Conservation (phyloP, 768 basidiomycete genomes). For the Leucosporidium creatinivorum region DNA sequence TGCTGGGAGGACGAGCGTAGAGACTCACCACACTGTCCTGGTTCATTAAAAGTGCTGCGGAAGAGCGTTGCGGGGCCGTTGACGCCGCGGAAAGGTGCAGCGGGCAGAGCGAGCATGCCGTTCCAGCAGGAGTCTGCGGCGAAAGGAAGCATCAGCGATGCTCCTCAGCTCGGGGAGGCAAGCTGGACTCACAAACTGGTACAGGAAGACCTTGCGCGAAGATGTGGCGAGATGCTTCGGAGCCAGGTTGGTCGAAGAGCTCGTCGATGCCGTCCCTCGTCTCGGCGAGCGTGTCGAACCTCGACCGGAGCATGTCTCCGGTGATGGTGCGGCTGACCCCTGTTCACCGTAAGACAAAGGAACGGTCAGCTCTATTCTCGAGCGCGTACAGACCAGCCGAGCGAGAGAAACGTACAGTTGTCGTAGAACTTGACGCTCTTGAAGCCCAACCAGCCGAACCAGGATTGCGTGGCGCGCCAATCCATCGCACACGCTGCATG, state of each 20-base stretch:
- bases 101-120: conserved; percentile 34
- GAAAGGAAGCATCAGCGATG: conserved; percentile 3
- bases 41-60: conserved; percentile 1
- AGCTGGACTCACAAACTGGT: conserved; percentile 20
- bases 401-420: conserved; percentile 21
- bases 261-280: conserved; percentile 33
- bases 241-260: conserved; percentile 24
- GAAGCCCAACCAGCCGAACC: neutral
- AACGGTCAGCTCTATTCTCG: neutral
- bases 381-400: too few relatives aligned
- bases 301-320: conserved; percentile 15
- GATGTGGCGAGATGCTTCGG: conserved; percentile 17
- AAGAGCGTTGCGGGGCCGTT: conserved; percentile 6
- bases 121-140: conserved; percentile 37
- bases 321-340: conserved; percentile 17
- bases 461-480: conserved; percentile 29
- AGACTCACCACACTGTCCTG: conserved; percentile 18
- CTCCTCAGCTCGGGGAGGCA: neutral
- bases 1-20: neutral
- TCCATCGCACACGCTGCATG: conserved; percentile 38
- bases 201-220: conserved; percentile 5
- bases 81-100: conserved; percentile 28
- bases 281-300: conserved; percentile 31
- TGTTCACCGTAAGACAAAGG: neutral
- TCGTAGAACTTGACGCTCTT: conserved; percentile 25